phyloP scores from a whole-genome alignment of 2,329 filamentous ascomycete species.

The Aphanocladium album region DNA sequence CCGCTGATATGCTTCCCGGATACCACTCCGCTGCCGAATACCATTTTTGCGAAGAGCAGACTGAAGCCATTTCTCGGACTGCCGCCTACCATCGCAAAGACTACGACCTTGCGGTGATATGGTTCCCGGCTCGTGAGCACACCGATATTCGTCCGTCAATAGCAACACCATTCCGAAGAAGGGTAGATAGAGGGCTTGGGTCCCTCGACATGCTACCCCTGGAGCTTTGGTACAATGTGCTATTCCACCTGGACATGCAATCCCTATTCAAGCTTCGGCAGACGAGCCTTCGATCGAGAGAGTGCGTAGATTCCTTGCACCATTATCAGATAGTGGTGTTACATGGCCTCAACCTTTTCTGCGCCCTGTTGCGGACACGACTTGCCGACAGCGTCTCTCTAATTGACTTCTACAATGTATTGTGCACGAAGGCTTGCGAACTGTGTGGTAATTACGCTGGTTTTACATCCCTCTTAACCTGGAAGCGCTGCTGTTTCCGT shows the following conservation, averaged over 20 bases:
- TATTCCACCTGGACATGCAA: constrained; percentile 26
- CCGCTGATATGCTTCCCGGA: constrained; percentile 34
- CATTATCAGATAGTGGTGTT: constrained; percentile 19
- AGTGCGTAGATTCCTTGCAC: constrained; percentile 19
- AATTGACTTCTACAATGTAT: constrained; percentile 18
- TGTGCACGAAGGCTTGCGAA: constrained; percentile 25
- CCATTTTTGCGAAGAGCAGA: constrained; percentile 20
- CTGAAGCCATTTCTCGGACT: constrained; percentile 26
- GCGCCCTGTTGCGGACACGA: constrained; percentile 24
- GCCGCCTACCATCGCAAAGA: constrained; percentile 27
- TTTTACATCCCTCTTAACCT: constrained; percentile 23
- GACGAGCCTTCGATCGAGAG: constrained; percentile 20
- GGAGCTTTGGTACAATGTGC: constrained; percentile 26
- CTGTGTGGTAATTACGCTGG: constrained; percentile 22
- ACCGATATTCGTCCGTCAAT: constrained; percentile 23
- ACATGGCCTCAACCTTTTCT: constrained; percentile 22
- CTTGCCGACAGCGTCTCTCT: constrained; percentile 22
- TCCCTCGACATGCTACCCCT: constrained; percentile 25
- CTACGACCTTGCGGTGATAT: constrained; percentile 24
- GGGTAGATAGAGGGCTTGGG: constrained; percentile 20
- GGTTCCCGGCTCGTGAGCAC: constrained; percentile 27
- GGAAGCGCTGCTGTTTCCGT: constrained; percentile 24
- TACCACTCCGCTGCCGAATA: constrained; percentile 20
- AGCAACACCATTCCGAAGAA: constrained; percentile 22
- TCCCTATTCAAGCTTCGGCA: constrained; percentile 29